Base-by-base conservation (phyloP, 2,329 filamentous ascomycete species). In the Calonectria honghensis region DNA sequence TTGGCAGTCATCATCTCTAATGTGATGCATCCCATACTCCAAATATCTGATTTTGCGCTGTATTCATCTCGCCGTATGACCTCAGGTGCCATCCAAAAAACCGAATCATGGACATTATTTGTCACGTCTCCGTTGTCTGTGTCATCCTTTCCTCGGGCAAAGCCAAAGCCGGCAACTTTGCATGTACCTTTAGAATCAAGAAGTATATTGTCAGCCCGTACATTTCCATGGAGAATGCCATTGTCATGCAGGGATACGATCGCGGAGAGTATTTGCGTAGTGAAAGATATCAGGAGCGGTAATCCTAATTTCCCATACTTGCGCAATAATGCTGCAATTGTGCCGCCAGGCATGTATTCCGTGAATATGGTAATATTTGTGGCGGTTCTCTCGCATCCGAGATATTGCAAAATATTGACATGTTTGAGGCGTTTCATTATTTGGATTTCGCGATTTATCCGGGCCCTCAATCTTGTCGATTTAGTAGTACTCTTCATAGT, bases 51-150 rank as follows among this genome's bases (percentile, higher is more conserved):
- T 24, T 50, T 50, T 24, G 20, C 5, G 45, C 45, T 50, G 18
- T 50, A 50, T 6, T 24, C 45, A 50, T 24, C 24, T 50, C 45
- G 18, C 20, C 18, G 4, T 50, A 50, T 24, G 18, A 50, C 45
- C 45, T 50, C 45, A 24, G 45, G 45, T 24, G 45, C 45, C 20
- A 50, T 50, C 45, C 45, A 50, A 50, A 50, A 50, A 50, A 50
- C 45, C 18, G 45, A 50, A 6, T 50, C 45, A 24, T 24, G 45
- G 24, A 50, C 11, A 20, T 24, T n/a, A 11, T 24, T 24, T 24
- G 45, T 24, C 18, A 50, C 11, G 20, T 50, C 45, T 18, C 4
- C 18, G 20, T 11, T n/a, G 45, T 50, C 18, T 4, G 20, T 50
- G 4, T 24, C 4, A 50, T 50, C 45, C 5, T n/a, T 11, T n/a